Percentiles rank a stretch among this genome's conserved stretches.
Conservation (phyloP, 2,329 filamentous ascomycete genomes). For the Ophiostoma piceae region DNA sequence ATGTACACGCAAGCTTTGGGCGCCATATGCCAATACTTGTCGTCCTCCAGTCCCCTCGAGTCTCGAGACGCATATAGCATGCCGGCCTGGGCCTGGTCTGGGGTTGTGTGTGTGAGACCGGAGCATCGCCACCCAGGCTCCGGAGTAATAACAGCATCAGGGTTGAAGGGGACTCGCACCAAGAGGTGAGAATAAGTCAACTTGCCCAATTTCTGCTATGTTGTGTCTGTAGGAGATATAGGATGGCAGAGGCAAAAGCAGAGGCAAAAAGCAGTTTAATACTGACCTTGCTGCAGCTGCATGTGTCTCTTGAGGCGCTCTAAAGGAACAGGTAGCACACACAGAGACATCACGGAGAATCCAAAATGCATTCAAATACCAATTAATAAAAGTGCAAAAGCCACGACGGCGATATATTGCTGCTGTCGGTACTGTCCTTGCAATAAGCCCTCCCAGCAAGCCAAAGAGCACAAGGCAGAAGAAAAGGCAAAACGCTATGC, state of each 20-base stretch:
- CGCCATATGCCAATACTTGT: neutral
- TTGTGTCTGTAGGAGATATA: too few species aligned
- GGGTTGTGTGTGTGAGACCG: neutral
- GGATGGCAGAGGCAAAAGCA: too few species aligned
- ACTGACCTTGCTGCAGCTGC: too few species aligned
- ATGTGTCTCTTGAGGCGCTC: neutral
- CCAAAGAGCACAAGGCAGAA: neutral
- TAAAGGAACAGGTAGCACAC: neutral
- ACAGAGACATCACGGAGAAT: neutral
- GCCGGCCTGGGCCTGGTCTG: neutral
- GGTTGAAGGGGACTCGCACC: too few species aligned
- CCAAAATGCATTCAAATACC: neutral
- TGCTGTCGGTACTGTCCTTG: neutral
- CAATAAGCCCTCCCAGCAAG: neutral
- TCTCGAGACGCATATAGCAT: neutral
- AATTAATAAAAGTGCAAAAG: neutral
- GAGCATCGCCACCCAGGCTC: conserved; percentile 4
- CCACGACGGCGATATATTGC: neutral
- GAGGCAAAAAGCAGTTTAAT: too few species aligned
- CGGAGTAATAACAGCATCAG: neutral
- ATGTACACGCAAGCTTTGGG: neutral
- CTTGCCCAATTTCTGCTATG: too few species aligned
- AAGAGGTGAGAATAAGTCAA: too few species aligned
- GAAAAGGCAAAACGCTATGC: neutral
- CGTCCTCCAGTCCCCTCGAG: too few species aligned